Conservation (phyloP, 345 rosid species). For the Populus simonii region DNA sequence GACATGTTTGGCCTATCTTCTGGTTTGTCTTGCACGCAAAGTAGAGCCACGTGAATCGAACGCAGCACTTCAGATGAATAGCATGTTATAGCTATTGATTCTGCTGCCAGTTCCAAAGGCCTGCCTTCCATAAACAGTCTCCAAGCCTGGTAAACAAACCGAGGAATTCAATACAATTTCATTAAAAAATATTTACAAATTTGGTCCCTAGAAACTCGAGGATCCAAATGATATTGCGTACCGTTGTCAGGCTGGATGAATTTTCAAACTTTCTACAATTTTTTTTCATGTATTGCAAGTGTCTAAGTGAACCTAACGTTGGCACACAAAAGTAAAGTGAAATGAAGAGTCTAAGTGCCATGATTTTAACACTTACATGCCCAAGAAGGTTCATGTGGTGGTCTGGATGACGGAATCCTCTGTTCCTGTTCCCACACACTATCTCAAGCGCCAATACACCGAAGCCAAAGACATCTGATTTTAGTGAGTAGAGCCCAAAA, state of each 20-base stretch:
- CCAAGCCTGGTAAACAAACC: no score
- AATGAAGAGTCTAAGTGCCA: no score
- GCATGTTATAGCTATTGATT: background rate
- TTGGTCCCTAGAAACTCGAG: no score
- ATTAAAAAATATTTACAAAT: no score
- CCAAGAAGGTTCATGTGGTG: background rate
- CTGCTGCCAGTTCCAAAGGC: background rate
- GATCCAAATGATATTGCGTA: no score
- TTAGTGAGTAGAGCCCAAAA: background rate
- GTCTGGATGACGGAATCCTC: background rate
- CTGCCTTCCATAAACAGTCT: no score
- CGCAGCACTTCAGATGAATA: background rate
- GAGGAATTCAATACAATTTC: no score
- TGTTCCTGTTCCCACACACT: background rate
- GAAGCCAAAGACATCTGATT: background rate
- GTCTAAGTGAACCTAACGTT: no score
- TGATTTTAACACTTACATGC: background rate
- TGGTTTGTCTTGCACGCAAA: background rate
- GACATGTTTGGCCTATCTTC: background rate
- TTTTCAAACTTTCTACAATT: no score
- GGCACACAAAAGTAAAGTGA: no score
- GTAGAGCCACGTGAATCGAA: background rate
- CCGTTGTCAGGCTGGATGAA: no score
- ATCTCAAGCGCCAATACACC: background rate
- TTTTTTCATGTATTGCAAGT: no score